phyloP scores from a whole-genome alignment of 306 rosid species.

The Citrullus amarus region DNA sequence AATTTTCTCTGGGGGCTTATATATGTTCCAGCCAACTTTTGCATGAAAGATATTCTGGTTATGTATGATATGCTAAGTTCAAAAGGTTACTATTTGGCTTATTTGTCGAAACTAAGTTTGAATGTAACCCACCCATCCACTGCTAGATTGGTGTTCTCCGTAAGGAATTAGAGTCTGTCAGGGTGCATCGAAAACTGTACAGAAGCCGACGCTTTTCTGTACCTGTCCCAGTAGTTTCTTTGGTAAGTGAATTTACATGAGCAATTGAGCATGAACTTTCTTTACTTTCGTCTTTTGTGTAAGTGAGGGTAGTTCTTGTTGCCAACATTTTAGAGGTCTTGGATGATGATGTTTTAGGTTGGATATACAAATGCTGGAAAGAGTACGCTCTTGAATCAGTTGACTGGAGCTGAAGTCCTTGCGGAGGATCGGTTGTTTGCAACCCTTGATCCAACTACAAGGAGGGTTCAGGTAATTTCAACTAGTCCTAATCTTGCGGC shows the following conservation, averaged over 20 bases:
- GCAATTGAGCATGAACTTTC: not conserved
- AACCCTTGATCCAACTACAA: conserved; percentile 94
- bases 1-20: not conserved
- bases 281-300: not conserved
- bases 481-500: conserved; percentile 3
- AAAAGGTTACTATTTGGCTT: not conserved
- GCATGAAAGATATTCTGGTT: not conserved
- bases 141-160: conserved; percentile 70
- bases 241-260: conserved; percentile 35
- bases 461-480: conserved; percentile 83
- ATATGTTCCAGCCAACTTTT: not conserved
- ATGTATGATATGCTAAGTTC: not conserved
- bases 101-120: conserved; percentile 5
- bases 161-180: conserved; percentile 76
- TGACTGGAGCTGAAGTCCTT: conserved; percentile 91
- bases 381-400: conserved; percentile 85
- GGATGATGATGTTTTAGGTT: conserved; percentile 42
- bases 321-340: conserved; percentile 10
- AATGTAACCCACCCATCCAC: conserved; percentile 11
- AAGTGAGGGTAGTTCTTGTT: not conserved
- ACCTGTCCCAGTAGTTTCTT: conserved; percentile 86
- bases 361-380: conserved; percentile 99
- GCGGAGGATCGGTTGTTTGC: conserved; percentile 95
- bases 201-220: conserved; percentile 69
- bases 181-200: conserved; percentile 86